Base-by-base conservation (phyloP, 2,329 filamentous ascomycete genomes). In the Amauroascus niger region DNA sequence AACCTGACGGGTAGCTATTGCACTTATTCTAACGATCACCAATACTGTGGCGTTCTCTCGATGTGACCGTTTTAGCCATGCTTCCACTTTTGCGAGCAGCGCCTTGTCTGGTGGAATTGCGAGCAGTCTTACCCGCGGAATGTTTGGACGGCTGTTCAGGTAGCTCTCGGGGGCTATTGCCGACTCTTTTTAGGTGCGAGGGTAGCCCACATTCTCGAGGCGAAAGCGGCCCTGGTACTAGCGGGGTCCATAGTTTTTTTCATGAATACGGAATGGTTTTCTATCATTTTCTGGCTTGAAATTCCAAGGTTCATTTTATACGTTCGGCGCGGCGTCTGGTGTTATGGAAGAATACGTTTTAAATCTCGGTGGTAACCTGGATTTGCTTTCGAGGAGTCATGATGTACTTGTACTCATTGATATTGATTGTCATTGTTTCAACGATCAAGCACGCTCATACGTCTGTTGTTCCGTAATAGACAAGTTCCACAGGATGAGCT, bases 31-130 rank as follows among this genome's bases (percentile, higher is more conserved):
- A 43, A 77, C 75, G 0, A 72, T 77, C 56, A 77, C 74, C 30
- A 77, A 77, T 57, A 77, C 74, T 0, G 63, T 76, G 37, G 74
- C 74, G 5, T 77, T 77, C 62, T 77, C 74, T 7, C 67, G 74
- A 16, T 77, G 74, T 56, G 74, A 77, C 58, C 72, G 72, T 50
- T 77, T 77, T 60, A 74, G 74, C 56, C 74, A 84, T 61, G 81
- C 81, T 9, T 79, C 78, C 35, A 79, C 71, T 48, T 76, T 78
- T 57, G 79, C 79, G 6, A 79, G 75, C 43, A 74, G 72, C 39
- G 79, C 79, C 4, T 69, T 82, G 51, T 72, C 74, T 6, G 78
- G 78, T 43, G 74, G 76, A 2, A 68, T 81, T 53, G 76, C 77
- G 53, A 74, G 74, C 60, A 79, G 75, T 60, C 60, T 81, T 58